Percentiles rank a stretch among this genome's conserved stretches.
Conservation (phyloP, 179 eudicot genomes). For the Carnegiea gigantea region DNA sequence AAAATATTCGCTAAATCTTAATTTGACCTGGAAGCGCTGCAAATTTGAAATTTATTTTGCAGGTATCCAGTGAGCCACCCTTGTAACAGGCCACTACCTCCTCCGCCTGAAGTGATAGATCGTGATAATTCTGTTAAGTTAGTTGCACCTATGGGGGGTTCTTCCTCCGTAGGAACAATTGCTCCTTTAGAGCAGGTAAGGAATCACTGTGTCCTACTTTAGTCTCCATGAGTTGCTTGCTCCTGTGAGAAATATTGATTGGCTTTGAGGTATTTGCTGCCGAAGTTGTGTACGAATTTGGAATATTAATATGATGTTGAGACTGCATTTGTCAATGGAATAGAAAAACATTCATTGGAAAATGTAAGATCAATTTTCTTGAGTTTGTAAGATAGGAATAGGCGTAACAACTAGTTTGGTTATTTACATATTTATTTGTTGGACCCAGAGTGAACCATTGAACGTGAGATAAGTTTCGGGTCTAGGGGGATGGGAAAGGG, state of each 20-base stretch:
- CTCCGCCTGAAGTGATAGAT: slow-evolving; percentile 62
- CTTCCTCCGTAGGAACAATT: slow-evolving; percentile 34
- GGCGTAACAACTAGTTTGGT: no score
- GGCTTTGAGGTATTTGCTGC: no score
- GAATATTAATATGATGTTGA: background rate
- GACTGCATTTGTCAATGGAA: background rate
- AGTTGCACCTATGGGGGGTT: slow-evolving; percentile 21
- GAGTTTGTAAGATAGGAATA: no score
- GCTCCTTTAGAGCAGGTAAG: slow-evolving; percentile 52
- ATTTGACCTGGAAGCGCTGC: background rate
- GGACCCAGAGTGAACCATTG: no score
- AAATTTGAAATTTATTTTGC: slow-evolving; percentile 23
- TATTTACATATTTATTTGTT: no score
- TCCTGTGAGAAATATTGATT: background rate
- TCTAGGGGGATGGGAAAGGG: background rate
- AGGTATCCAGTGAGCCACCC: slow-evolving; percentile 28
- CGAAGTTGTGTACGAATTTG: background rate
- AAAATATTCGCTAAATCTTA: background rate
- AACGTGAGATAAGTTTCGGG: no score
- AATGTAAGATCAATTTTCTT: no score
- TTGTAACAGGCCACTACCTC: slow-evolving; percentile 52
- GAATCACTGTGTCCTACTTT: background rate
- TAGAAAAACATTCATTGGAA: background rate
- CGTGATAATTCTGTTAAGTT: slow-evolving; percentile 50
- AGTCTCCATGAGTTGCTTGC: background rate